These are phyloP conservation scores for Veloporphyrellus conicus DNA, from an alignment of 1,284 basidiomycete species.

Conservation along the genomic window DNA sequence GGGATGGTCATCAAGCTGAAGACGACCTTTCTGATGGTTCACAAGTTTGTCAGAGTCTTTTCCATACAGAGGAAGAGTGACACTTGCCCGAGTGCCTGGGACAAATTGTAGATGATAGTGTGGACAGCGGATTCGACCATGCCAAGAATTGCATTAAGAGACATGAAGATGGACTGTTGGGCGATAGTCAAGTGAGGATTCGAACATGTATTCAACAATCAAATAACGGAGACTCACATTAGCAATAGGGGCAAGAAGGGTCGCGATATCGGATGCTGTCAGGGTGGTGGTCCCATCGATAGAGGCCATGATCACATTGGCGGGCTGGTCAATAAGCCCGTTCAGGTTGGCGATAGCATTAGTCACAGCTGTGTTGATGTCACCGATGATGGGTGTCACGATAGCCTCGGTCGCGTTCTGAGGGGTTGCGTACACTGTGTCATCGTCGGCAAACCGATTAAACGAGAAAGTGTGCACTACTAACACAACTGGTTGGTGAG, in stretches of 20 bases:
- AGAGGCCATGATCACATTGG: slow-evolving; percentile 5
- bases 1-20: slow-evolving; percentile 2
- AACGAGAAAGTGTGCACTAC: neutral
- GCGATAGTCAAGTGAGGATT: neutral
- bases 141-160: slow-evolving; percentile 2
- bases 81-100: slow-evolving; percentile 6
- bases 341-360: slow-evolving; percentile 6
- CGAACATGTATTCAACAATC: neutral
- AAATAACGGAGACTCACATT: slow-evolving; percentile 6
- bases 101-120: neutral
- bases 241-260: slow-evolving; percentile 4
- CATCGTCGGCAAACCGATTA: slow-evolving; percentile 1
- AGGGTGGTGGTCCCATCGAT: slow-evolving; percentile 8
- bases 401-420: slow-evolving; percentile 14
- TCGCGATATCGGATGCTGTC: slow-evolving; percentile 7
- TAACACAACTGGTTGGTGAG: slow-evolving; percentile 13
- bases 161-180: slow-evolving; percentile 13
- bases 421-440: slow-evolving; percentile 13
- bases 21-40: slow-evolving; percentile 4
- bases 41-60: neutral
- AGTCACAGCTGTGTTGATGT: slow-evolving; percentile 8
- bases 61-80: neutral
- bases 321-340: slow-evolving; percentile 7
- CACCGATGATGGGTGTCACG: slow-evolving; percentile 8
- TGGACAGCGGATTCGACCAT: slow-evolving; percentile 8